These are phyloP conservation scores for Laburnicola sp. DNA, from an alignment of 2,329 filamentous ascomycete genomes.

Conservation along the genomic window DNA sequence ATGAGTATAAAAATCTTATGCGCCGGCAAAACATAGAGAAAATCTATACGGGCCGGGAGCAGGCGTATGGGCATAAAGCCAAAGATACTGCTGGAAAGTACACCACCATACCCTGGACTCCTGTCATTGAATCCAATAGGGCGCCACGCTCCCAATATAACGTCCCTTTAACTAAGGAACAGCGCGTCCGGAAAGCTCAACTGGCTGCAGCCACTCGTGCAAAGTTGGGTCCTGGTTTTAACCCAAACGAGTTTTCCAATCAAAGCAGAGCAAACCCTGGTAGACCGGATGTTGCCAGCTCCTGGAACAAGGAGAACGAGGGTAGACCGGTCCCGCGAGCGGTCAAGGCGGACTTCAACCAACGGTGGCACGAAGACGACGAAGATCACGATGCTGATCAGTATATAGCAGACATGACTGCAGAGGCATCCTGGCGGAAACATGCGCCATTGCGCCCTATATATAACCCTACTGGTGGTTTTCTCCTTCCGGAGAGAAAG, in stretches of 20 bases:
- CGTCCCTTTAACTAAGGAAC: neutral
- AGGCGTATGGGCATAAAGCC: too few species aligned
- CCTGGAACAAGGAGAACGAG: neutral
- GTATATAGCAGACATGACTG: conserved; percentile 9
- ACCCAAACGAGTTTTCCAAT: conserved; percentile 9
- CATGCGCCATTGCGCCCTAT: neutral
- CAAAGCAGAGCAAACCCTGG: neutral
- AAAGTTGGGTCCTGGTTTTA: conserved; percentile 8
- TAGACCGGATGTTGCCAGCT: neutral
- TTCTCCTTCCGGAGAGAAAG: neutral
- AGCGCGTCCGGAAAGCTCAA: neutral
- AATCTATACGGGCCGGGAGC: too few species aligned
- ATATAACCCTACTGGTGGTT: neutral
- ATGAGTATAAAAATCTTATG: neutral
- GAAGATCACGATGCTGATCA: conserved; percentile 12
- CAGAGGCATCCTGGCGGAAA: conserved; percentile 6
- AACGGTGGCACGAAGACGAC: conserved; percentile 18
- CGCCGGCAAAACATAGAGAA: neutral
- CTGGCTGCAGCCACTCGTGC: neutral
- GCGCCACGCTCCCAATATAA: neutral
- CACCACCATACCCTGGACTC: too few species aligned
- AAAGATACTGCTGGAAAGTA: too few species aligned
- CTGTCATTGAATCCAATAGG: too few species aligned
- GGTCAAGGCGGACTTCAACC: conserved; percentile 22
- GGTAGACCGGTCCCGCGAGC: conserved; percentile 12